These are phyloP conservation scores for Gynostemma pentaphyllum DNA, from an alignment of 306 rosid genomes.

Conservation along the genomic window DNA sequence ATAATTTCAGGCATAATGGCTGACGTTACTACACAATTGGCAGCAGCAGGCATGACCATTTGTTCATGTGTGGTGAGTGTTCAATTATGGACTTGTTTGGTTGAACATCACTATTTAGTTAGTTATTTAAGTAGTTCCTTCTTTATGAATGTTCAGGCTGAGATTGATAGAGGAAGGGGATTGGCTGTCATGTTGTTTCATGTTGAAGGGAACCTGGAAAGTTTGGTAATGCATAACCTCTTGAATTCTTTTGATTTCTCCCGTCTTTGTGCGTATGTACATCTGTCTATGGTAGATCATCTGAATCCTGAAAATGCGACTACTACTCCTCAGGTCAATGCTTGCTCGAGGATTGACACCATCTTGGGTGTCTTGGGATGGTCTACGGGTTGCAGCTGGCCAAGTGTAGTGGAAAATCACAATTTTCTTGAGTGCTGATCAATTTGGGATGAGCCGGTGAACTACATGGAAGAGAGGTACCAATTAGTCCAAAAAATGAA, in stretches of 20 bases:
- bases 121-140: constrained; percentile 9
- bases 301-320: neutral
- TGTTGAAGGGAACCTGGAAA: constrained; percentile 60
- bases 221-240: constrained; percentile 44
- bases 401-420: constrained; percentile 41
- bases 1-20: constrained; percentile 82
- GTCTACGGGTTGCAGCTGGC: constrained; percentile 98
- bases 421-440: constrained; percentile 45
- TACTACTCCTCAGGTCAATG: constrained; percentile 35
- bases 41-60: constrained; percentile 64
- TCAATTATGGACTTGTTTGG: constrained; percentile 15
- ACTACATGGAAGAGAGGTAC: neutral
- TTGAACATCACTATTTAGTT: constrained; percentile 13
- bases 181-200: constrained; percentile 86
- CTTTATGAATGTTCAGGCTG: constrained; percentile 63
- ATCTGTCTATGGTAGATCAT: neutral
- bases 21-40: constrained; percentile 74
- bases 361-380: constrained; percentile 84
- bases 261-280: neutral
- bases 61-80: constrained; percentile 93
- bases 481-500: neutral
- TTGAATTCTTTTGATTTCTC: constrained; percentile 2
- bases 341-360: constrained; percentile 56
- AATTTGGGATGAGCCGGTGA: constrained; percentile 12
- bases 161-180: constrained; percentile 91